Evolutionary conservation across 192 early-diverging fungal genomes (phyloP), one percentile per base, ranked within the genome.

Genomic region (Allomyces macrogynus): DNA sequence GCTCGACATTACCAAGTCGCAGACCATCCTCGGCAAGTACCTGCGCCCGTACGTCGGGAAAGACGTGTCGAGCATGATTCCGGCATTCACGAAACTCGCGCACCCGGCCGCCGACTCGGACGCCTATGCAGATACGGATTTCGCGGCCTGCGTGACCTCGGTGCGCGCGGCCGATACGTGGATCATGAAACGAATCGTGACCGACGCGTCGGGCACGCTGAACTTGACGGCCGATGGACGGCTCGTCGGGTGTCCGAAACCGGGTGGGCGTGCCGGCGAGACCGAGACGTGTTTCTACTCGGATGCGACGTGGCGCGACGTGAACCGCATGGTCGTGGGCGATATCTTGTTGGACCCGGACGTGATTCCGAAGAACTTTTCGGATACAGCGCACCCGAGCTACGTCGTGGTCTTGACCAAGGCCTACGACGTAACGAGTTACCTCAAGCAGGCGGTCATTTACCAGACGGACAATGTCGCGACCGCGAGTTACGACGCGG

Each of bases 401-500:
- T 57, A 57, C 49, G 49, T n/a, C 12, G 16, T 20, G 49, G 16
- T 57, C 4, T 3, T 57, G 16, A n/a, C 16, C 12, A 57, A 57
- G 20, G 49, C 20, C 16, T 57, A 57, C 49, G 49, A 57, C 49
- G 20, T 57, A 16, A 57, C 49, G 49, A 14, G 20, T 14, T 57
- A 57, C 20, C 49, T 57, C 16, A 14, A n/a, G 49, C 20, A 20
- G 12, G 49, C 49, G 1, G 49, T 57, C 16, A 14, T 57, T 2
- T 57, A 57, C 49, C 49, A 57, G 49, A 57, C 49, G 16, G 49
- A 57, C 5, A 57, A 57, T 5, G 49, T 57, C 2, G 49, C 49
- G 16, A 57, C 49, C 49, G 20, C 49, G 16, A 57, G 16, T 3
- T 57, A 76, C 43, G 64, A 73, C 10, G 76, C 72, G 49, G 43